phyloP scores from a whole-genome alignment of 257 asterid species.

The Nemophila menziesii region DNA sequence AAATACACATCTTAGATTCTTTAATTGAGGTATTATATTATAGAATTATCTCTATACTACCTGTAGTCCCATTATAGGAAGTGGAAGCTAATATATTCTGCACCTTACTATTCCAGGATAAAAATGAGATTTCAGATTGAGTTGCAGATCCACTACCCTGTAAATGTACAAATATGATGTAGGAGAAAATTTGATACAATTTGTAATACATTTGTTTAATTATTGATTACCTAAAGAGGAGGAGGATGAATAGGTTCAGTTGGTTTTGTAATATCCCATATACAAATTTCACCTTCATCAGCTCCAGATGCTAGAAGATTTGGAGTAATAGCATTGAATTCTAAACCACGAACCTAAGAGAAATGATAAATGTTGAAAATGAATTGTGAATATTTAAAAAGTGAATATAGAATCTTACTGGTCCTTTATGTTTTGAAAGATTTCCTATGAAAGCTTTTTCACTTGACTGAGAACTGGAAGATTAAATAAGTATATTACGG shows the following conservation, averaged over 20 bases:
- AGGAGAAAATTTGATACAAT: too few species aligned
- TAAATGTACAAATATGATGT: too few species aligned
- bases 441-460: constrained; percentile 52
- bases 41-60: constrained; percentile 28
- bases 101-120: constrained; percentile 90
- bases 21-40: neutral
- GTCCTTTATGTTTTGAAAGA: constrained; percentile 82
- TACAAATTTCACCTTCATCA: constrained; percentile 91
- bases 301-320: constrained; percentile 95
- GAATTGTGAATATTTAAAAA: too few species aligned
- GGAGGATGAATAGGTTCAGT: constrained; percentile 71
- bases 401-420: too few species aligned
- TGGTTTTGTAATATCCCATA: constrained; percentile 86
- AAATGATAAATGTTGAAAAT: too few species aligned
- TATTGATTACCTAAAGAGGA: constrained; percentile 60
- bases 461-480: constrained; percentile 35
- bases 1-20: constrained; percentile 17
- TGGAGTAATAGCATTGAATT: constrained; percentile 64
- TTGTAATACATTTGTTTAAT: neutral
- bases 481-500: too few species aligned
- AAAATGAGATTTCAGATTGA: constrained; percentile 87
- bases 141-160: constrained; percentile 92
- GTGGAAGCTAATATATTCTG: constrained; percentile 88
- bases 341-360: constrained; percentile 91
- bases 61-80: constrained; percentile 84